phyloP scores from a whole-genome alignment of 2,329 filamentous ascomycete genomes.

The Zelopaecilomyces penicillatus region DNA sequence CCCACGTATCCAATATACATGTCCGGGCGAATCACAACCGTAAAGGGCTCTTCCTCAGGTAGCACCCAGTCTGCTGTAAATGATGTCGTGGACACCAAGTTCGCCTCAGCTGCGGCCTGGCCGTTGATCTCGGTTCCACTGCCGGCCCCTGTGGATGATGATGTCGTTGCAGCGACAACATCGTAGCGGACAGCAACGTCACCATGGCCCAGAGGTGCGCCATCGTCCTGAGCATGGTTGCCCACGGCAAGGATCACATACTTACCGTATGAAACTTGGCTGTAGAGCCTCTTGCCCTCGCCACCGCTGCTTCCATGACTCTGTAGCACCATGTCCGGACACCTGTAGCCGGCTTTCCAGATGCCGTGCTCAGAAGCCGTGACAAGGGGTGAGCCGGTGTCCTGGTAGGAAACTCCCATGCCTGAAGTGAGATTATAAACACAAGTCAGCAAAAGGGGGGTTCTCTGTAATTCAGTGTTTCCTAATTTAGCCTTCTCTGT shows the following conservation, averaged over 20 bases:
- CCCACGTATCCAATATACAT: constrained; percentile 33
- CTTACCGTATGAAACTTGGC: constrained; percentile 22
- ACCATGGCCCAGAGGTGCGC: constrained; percentile 10
- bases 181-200: constrained; percentile 4
- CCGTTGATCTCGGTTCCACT: background rate
- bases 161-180: constrained; percentile 9
- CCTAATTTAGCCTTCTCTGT: too few species aligned
- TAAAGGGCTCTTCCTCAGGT: constrained; percentile 16
- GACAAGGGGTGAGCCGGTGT: constrained; percentile 26
- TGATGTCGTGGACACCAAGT: background rate
- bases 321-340: constrained; percentile 27
- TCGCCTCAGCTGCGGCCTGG: background rate
- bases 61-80: constrained; percentile 24
- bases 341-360: constrained; percentile 30
- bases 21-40: constrained; percentile 30
- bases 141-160: background rate
- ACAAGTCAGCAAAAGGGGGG: too few species aligned
- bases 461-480: too few species aligned
- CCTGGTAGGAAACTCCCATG: constrained; percentile 35
- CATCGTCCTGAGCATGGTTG: background rate
- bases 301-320: constrained; percentile 1
- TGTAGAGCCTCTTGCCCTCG: constrained; percentile 22
- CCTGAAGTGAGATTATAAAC: constrained; percentile 10
- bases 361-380: constrained; percentile 22
- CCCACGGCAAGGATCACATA: constrained; percentile 19